phyloP scores from a whole-genome alignment of 192 early-diverging fungal species.

The Coemansia aciculifera region DNA sequence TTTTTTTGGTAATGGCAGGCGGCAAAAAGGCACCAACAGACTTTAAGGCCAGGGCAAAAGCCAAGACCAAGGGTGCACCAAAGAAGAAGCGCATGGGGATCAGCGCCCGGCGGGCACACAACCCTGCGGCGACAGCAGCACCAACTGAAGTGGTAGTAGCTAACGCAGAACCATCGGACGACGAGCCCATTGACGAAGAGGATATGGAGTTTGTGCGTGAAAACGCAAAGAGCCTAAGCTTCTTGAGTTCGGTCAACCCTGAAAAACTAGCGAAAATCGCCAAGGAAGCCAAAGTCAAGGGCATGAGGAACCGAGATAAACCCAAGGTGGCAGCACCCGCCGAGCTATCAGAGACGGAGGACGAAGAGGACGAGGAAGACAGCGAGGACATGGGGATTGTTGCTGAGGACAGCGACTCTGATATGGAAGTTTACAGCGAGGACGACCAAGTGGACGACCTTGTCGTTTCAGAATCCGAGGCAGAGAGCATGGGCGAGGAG shows the following conservation, averaged over 20 bases:
- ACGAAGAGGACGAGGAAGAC: constrained; percentile 12
- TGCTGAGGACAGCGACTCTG: constrained; percentile 21
- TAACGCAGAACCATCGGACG: constrained; percentile 3
- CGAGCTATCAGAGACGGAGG: constrained; percentile 28
- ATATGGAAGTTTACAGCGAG: constrained; percentile 34
- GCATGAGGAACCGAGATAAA: background rate
- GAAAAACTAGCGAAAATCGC: constrained; percentile 29
- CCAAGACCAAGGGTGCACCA: constrained; percentile 2
- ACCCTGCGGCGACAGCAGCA: constrained; percentile 13
- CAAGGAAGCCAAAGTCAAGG: constrained; percentile 41
- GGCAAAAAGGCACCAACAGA: constrained; percentile 12
- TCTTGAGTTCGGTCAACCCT: constrained; percentile 35
- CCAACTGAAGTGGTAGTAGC: background rate
- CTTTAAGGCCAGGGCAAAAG: constrained; percentile 21
- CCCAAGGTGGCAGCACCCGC: constrained; percentile 6
- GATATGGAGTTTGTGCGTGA: constrained; percentile 50
- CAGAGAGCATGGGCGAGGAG: constrained; percentile 12
- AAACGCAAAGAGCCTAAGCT: constrained; percentile 34
- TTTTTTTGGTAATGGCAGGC: background rate
- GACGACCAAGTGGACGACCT: constrained; percentile 14
- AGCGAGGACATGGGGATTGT: constrained; percentile 13
- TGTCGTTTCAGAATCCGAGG: constrained; percentile 14
- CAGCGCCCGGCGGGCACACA: background rate
- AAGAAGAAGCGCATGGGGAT: constrained; percentile 9
- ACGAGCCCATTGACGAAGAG: constrained; percentile 44